phyloP scores from a whole-genome alignment of 768 basidiomycete genomes.

The Boletus speciosus region DNA sequence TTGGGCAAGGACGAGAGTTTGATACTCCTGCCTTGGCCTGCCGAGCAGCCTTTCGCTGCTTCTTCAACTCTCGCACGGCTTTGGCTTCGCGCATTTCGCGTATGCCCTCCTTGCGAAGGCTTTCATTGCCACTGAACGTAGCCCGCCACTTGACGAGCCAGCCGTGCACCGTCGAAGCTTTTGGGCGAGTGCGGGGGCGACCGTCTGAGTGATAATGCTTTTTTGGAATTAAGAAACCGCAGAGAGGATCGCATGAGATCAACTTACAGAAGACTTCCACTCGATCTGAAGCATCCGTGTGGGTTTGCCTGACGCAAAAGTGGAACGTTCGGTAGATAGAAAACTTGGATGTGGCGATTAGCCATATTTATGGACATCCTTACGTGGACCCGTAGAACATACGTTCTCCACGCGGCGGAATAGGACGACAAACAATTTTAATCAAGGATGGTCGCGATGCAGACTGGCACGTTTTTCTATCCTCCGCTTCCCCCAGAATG shows the following conservation, averaged over 20 bases:
- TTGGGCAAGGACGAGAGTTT: slow-evolving; percentile 26
- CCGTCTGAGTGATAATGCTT: slow-evolving; percentile 37
- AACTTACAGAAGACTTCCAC: slow-evolving; percentile 33
- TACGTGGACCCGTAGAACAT: slow-evolving; percentile 5
- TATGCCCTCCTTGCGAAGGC: slow-evolving; percentile 62
- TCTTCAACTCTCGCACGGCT: slow-evolving; percentile 30
- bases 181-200: slow-evolving; percentile 46
- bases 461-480: slow-evolving; percentile 10
- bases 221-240: slow-evolving; percentile 6
- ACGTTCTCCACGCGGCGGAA: slow-evolving; percentile 19
- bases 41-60: slow-evolving; percentile 20
- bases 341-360: slow-evolving; percentile 10
- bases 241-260: neutral
- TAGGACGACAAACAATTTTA: neutral
- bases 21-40: slow-evolving; percentile 14
- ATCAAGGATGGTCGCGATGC: neutral
- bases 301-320: neutral
- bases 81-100: slow-evolving; percentile 64
- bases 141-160: slow-evolving; percentile 81
- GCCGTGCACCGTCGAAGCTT: slow-evolving; percentile 61
- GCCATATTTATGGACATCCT: slow-evolving; percentile 25
- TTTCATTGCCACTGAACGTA: slow-evolving; percentile 62
- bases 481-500: neutral
- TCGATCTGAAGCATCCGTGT: slow-evolving; percentile 29
- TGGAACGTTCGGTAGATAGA: slow-evolving; percentile 8